Percentiles rank a stretch among this genome's conserved stretches.
Evolutionary conservation across 257 asterid genomes (phyloP).

Genomic region (Fraxinus americana): DNA sequence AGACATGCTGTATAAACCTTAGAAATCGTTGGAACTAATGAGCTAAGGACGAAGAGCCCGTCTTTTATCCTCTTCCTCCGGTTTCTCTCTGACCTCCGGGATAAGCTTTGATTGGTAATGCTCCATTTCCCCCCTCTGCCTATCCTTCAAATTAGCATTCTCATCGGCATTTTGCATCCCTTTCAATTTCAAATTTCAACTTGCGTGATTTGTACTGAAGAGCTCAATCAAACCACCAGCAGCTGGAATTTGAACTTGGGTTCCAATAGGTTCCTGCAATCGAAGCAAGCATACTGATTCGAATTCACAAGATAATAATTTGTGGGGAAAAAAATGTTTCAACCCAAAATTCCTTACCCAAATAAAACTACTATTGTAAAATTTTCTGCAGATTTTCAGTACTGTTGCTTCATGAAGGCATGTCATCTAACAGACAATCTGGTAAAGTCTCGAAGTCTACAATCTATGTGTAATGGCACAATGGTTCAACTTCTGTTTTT

Average conservation of each 20-base stretch:
- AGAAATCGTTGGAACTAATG: conserved; percentile 76
- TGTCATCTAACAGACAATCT: background rate
- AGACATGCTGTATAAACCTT: conserved; percentile 45
- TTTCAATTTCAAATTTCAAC: conserved; percentile 27
- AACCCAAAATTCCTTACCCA: background rate
- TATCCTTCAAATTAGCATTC: conserved; percentile 15
- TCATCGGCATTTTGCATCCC: conserved; percentile 24
- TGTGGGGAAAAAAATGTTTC: no score
- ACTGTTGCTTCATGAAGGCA: background rate
- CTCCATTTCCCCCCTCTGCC: conserved; percentile 41
- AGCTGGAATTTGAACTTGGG: conserved; percentile 71
- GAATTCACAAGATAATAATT: no score
- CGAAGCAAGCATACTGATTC: no score
- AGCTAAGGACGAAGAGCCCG: conserved; percentile 62
- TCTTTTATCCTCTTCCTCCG: conserved; percentile 73
- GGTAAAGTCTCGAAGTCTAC: background rate
- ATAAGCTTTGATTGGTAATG: conserved; percentile 67
- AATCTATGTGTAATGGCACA: no score
- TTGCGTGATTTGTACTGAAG: conserved; percentile 49
- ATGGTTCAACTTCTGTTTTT: no score
- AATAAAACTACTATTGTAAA: no score
- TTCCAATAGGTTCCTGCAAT: conserved; percentile 41
- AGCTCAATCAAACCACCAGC: conserved; percentile 71
- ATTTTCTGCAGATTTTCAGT: no score
- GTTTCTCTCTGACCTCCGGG: conserved; percentile 80